Percentiles rank a stretch among this genome's conserved stretches.
phyloP scores from a whole-genome alignment of 1,284 basidiomycete species.

The Erythrobasidium hasegawianum region DNA sequence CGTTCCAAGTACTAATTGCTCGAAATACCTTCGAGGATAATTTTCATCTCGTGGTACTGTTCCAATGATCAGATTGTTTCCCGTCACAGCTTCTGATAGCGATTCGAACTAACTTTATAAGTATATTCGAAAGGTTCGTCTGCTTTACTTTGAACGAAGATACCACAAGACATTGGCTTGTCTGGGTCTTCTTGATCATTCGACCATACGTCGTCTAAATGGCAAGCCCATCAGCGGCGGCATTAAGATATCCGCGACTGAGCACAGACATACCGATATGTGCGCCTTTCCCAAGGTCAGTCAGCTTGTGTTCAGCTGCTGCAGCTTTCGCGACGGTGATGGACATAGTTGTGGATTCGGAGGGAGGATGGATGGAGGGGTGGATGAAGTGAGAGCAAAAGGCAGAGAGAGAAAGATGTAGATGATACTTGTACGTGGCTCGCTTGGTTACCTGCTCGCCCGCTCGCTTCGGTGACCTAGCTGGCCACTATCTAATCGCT shows the following conservation, averaged over 20 bases:
- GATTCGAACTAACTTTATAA: conserved; percentile 26
- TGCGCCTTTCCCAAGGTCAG: conserved; percentile 14
- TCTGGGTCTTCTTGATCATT: conserved; percentile 34
- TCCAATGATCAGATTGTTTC: too few relatives aligned
- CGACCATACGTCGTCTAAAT: conserved; percentile 35
- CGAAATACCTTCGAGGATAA: conserved; percentile 31
- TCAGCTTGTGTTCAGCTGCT: conserved; percentile 14
- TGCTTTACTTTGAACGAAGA: conserved; percentile 35
- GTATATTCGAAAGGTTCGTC: conserved; percentile 37
- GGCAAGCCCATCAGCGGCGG: neutral
- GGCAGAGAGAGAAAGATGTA: neutral
- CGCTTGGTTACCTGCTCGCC: too few relatives aligned
- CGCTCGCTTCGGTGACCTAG: too few relatives aligned
- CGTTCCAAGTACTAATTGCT: too few relatives aligned
- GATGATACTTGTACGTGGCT: too few relatives aligned
- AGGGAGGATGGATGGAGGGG: neutral
- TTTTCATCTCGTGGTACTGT: conserved; percentile 39
- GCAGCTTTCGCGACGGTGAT: conserved; percentile 11
- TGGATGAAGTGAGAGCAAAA: neutral
- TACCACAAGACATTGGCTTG: conserved; percentile 36
- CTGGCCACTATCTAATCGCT: too few relatives aligned
- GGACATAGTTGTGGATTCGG: too few relatives aligned
- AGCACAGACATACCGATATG: conserved; percentile 1
- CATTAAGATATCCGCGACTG: neutral
- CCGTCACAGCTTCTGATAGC: too few relatives aligned